These are phyloP conservation scores for Apiotrichum mycotoxinovorans DNA, from an alignment of 1,284 basidiomycete genomes.

Conservation along the genomic window DNA sequence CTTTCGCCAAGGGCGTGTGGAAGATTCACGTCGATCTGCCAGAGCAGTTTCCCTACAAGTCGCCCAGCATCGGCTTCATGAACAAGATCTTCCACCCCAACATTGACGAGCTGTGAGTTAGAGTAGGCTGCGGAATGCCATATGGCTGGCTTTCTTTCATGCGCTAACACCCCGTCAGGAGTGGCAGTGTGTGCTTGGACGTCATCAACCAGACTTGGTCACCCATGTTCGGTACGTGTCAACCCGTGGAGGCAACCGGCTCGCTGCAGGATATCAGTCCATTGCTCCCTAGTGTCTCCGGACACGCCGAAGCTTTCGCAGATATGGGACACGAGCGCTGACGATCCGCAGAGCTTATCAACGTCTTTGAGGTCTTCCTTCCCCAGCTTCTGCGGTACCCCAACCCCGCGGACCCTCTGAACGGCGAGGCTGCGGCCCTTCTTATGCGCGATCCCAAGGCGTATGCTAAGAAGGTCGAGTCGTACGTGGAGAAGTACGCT, in stretches of 20 bases:
- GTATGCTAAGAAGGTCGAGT: slow-evolving; percentile 84
- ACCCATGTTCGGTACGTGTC: slow-evolving; percentile 86
- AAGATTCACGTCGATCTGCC: slow-evolving; percentile 99
- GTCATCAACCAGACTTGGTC: slow-evolving; percentile 99
- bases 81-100: slow-evolving; percentile 99
- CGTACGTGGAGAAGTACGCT: slow-evolving; percentile 53
- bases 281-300: too few species aligned
- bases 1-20: slow-evolving; percentile 94
- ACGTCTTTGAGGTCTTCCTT: slow-evolving; percentile 97
- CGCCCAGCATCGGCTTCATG: slow-evolving; percentile 98
- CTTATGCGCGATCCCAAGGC: slow-evolving; percentile 95
- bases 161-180: slow-evolving; percentile 55
- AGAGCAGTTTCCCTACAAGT: slow-evolving; percentile 98
- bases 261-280: too few species aligned
- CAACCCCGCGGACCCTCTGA: slow-evolving; percentile 95
- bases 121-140: too few species aligned
- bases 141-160: too few species aligned
- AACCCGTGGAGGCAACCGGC: too few species aligned
- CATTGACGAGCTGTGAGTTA: slow-evolving; percentile 88
- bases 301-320: too few species aligned
- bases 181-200: slow-evolving; percentile 91
- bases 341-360: slow-evolving; percentile 79
- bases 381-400: slow-evolving; percentile 96
- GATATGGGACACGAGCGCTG: slow-evolving; percentile 13
- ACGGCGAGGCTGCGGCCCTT: slow-evolving; percentile 93